A percentile compares a stretch with the other conserved stretches of the same genome.
Conservation (phyloP, 202 grass and related monocot genomes). For the Cymbopogon flexuosus region DNA sequence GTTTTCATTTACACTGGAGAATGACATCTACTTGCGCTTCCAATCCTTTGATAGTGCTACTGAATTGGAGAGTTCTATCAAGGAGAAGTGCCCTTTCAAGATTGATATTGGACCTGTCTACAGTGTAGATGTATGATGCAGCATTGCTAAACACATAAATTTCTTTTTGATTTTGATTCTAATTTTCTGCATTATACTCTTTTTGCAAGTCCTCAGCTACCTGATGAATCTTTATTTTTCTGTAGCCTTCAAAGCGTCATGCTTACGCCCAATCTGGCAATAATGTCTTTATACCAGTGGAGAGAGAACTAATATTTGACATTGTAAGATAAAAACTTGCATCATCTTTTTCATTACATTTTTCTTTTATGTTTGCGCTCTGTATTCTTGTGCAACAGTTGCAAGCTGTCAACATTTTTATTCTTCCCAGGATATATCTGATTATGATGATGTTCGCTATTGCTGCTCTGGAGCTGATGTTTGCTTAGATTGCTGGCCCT, state of each 20-base stretch:
- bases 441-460: slow-evolving; percentile 85
- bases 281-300: slow-evolving; percentile 65
- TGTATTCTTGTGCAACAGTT: background rate
- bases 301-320: slow-evolving; percentile 93
- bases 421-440: slow-evolving; percentile 69
- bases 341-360: background rate
- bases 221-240: background rate
- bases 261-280: slow-evolving; percentile 76
- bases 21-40: slow-evolving; percentile 72
- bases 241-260: slow-evolving; percentile 81
- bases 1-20: slow-evolving; percentile 78
- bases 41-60: slow-evolving; percentile 63
- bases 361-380: background rate
- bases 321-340: slow-evolving; percentile 65
- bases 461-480: slow-evolving; percentile 83
- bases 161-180: background rate
- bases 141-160: background rate
- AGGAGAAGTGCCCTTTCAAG: slow-evolving; percentile 78
- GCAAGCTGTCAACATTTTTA: slow-evolving; percentile 9
- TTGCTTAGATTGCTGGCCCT: slow-evolving; percentile 77
- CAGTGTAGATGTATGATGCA: slow-evolving; percentile 60
- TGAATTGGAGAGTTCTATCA: slow-evolving; percentile 72
- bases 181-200: background rate
- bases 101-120: slow-evolving; percentile 84
- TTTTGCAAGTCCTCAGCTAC: background rate